phyloP scores from a whole-genome alignment of 805 yeast species.

The Candida bentonensis region DNA sequence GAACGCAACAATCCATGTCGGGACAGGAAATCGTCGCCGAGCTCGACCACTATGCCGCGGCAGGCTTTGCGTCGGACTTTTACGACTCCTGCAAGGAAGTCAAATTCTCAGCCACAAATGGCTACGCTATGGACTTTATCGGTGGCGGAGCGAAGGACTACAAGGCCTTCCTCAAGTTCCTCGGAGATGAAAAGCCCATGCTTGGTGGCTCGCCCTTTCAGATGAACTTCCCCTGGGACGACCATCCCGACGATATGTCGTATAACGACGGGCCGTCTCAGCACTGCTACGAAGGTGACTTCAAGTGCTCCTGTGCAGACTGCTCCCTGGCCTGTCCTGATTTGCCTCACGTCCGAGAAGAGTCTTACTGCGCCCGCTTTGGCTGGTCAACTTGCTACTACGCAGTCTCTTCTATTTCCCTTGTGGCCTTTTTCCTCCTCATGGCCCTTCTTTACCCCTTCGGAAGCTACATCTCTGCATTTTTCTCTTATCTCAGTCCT shows the following conservation, averaged over 20 bases:
- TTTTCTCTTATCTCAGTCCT: not conserved
- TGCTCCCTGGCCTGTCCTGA: conserved; percentile 71
- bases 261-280: conserved; percentile 19
- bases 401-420: not conserved
- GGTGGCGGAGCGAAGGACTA: conserved; percentile 93
- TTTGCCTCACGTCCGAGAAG: conserved; percentile 18
- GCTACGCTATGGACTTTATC: conserved; percentile 88
- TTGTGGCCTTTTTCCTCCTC: not conserved
- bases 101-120: conserved; percentile 88
- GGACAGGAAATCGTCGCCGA: conserved; percentile 55
- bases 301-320: conserved; percentile 68
- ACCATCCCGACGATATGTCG: conserved; percentile 19
- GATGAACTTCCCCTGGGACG: conserved; percentile 54
- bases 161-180: conserved; percentile 60
- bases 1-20: conserved; percentile 32
- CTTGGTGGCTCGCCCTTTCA: conserved; percentile 95
- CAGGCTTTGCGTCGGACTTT: conserved; percentile 45
- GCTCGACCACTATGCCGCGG: conserved; percentile 46
- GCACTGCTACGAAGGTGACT: conserved; percentile 44
- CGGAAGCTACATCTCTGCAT: not conserved
- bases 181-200: conserved; percentile 89
- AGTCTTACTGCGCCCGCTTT: not conserved
- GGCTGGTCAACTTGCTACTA: not conserved
- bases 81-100: conserved; percentile 79
- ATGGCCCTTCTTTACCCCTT: not conserved